These are phyloP conservation scores for Aspergillus leporis DNA, from an alignment of 495 filamentous ascomycete genomes.

Conservation along the genomic window DNA sequence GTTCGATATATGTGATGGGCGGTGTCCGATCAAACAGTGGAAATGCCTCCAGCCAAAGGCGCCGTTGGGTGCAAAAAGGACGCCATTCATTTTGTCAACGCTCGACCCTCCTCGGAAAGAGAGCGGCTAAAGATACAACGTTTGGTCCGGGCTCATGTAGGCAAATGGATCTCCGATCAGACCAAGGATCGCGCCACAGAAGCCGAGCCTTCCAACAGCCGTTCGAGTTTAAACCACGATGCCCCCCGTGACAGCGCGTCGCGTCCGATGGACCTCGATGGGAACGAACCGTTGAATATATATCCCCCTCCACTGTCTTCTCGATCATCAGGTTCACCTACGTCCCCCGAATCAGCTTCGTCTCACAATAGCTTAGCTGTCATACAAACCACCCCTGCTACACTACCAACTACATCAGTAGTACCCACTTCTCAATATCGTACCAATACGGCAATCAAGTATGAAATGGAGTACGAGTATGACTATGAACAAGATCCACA, in stretches of 20 bases:
- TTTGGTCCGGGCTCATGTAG: slow-evolving; percentile 42
- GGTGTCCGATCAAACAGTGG: slow-evolving; percentile 3
- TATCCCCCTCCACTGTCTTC: slow-evolving; percentile 14
- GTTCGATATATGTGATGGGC: slow-evolving; percentile 13
- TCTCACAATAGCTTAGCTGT: neutral
- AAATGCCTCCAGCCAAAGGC: slow-evolving; percentile 33
- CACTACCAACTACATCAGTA: neutral
- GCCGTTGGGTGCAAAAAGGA: slow-evolving; percentile 25
- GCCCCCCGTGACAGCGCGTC: neutral
- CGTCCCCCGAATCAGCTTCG: slow-evolving; percentile 11
- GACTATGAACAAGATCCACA: neutral
- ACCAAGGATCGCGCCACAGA: slow-evolving; percentile 33
- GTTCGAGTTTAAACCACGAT: neutral
- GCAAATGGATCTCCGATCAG: slow-evolving; percentile 44
- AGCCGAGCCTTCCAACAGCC: slow-evolving; percentile 4
- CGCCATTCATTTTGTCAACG: slow-evolving; percentile 43
- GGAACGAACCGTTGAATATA: slow-evolving; percentile 5
- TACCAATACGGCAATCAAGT: neutral
- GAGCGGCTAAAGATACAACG: slow-evolving; percentile 34
- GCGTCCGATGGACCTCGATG: slow-evolving; percentile 5
- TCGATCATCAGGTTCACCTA: slow-evolving; percentile 11
- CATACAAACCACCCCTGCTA: neutral
- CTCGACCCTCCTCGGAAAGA: slow-evolving; percentile 35
- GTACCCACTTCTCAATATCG: neutral
- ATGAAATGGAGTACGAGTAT: neutral